Evolutionary conservation across 192 early-diverging fungal genomes (phyloP), one percentile per base, ranked within the genome.

Genomic region (Coemansia sp.): DNA sequence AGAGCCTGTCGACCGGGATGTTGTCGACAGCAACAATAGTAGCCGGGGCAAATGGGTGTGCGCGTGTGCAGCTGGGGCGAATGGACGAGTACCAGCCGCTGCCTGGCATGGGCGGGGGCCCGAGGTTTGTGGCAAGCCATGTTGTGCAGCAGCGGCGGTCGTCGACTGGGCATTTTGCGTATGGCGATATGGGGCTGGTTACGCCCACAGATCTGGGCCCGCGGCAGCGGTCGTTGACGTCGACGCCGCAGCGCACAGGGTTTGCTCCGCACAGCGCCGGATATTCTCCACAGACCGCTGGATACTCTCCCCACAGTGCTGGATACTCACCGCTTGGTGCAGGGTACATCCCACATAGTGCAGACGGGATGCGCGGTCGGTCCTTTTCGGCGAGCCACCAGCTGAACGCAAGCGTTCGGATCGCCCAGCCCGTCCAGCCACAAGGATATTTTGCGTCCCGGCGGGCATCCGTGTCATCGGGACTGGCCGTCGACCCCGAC

Each of bases 361-460:
- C 69, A 48, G 57, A 55, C 29, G 73, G 67, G 51, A 41, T 62
- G 63, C 64, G 70, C 7, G 67, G 76, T 8, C 48, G 72, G 60
- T 66, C 70, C 15, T 69, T 79, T 43, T 66, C 64, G 27, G 63
- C 72, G 64, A 53, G 66, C 37, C 70, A 73, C 70, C 54, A 70
- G 56, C 70, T 70, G 14, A 78, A 78, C 49, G 66, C 69, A n/a
- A 56, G 72, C 15, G 59, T 70, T 11, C 76, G 70, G 56, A 66
- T 72, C 52, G 41, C 14, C 8, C 15, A 10, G 41, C 32, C 32
- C 1, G 14, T 73, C 52, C 56, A 63, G 53, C 38, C 60, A 63
- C 25, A 52, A 17, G 76, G 76, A 32, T 79, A 79, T 60, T 79
- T 79, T 73, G 76, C 70, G 15, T 69, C 70, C 19, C 76, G 76